Base-by-base conservation (phyloP, 306 rosid genomes). In the Trifolium fragiferum region DNA sequence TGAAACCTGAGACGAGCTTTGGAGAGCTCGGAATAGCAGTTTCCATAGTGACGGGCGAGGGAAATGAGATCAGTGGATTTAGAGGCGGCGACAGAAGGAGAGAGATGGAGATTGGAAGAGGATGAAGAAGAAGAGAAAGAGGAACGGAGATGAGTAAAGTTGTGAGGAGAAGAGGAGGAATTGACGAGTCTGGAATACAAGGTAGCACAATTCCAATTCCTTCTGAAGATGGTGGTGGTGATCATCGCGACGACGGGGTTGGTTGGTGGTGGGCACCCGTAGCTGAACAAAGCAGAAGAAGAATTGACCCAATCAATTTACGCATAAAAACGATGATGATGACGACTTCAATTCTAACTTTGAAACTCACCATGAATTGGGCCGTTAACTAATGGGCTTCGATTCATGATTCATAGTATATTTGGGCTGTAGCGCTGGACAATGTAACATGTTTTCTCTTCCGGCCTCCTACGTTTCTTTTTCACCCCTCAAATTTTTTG, bases 11-110 rank as follows among this genome's bases (percentile, higher is more conserved):
- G 97, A 78, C 92, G 97, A 68, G 97, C 96, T 74, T 89, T 93
- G 81, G 98, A 91, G 78, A 88, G 93, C 81, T 93, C 89, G 87
- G 90, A 88, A 73, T 93, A 91, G 83, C 98, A 93, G 38, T 82
- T 88, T 33, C 84, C 88, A 67, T 89, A 88, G 83, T 91, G 91
- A 64, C 88, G 86, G 27, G 86, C 79, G 10, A 87, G 74, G 64
- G 83, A 81, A 0, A 82, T 55, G 6, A 78, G 60, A 19, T 80
- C 85, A 30, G 49, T 66, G 12, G 68, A n/a, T 67, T 67, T 67
- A 23, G 72, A 43, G 16, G 86, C 83, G 40, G 73, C 80, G 8
- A 74, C 81, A 23, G 85, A 63, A 49, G 72, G 65, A 3, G 84
- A 44, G 46, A 80, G 43, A 62, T 68, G 68, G 4, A 75, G 73